These are phyloP conservation scores for Seiridium unicorne DNA, from an alignment of 2,329 filamentous ascomycete genomes.

Conservation along the genomic window DNA sequence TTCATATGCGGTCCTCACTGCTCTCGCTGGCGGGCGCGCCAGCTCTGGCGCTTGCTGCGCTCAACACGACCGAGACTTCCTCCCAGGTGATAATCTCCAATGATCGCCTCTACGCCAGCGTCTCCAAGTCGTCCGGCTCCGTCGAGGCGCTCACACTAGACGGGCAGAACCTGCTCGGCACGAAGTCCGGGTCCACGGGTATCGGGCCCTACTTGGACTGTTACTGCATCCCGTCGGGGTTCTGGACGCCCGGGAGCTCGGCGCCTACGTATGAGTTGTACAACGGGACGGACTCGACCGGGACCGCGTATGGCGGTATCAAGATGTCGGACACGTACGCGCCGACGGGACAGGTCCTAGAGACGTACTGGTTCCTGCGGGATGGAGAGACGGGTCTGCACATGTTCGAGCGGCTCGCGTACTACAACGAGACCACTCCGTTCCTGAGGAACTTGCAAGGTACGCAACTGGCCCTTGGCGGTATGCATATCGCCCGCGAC, in stretches of 20 bases:
- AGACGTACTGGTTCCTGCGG: slow-evolving; percentile 65
- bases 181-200: slow-evolving; percentile 40
- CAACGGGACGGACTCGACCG: slow-evolving; percentile 46
- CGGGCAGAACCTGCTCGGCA: slow-evolving; percentile 49
- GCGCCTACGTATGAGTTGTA: slow-evolving; percentile 49
- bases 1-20: neutral
- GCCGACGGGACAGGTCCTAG: slow-evolving; percentile 55
- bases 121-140: slow-evolving; percentile 35
- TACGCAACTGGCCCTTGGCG: neutral
- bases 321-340: slow-evolving; percentile 59
- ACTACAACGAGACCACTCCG: slow-evolving; percentile 55
- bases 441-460: slow-evolving; percentile 54
- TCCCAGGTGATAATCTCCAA: slow-evolving; percentile 34
- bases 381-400: slow-evolving; percentile 61
- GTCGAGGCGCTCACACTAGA: slow-evolving; percentile 34
- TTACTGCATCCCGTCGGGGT: slow-evolving; percentile 58
- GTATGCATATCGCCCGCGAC: neutral
- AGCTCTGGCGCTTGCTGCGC: neutral
- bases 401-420: slow-evolving; percentile 58
- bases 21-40: neutral
- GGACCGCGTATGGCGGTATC: slow-evolving; percentile 55
- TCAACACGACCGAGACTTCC: slow-evolving; percentile 33
- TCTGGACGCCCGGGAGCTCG: slow-evolving; percentile 56
- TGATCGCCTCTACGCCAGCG: slow-evolving; percentile 34
- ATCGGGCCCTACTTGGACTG: slow-evolving; percentile 60